Percentiles rank a stretch among this genome's conserved stretches.
phyloP scores from a whole-genome alignment of 208 protist genomes.

The Phytomonas sp. region DNA sequence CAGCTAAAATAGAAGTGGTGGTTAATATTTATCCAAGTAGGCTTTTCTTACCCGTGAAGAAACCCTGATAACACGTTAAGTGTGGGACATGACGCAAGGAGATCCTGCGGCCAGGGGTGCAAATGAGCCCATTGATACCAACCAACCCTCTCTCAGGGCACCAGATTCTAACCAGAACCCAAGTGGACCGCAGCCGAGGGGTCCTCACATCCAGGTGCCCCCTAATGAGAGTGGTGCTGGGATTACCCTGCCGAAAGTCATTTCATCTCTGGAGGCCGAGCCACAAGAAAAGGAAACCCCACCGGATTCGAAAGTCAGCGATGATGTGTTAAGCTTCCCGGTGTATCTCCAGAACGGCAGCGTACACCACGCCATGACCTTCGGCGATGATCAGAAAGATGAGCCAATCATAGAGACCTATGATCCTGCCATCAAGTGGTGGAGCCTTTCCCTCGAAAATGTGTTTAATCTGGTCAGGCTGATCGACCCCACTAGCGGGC shows the following conservation, averaged over 20 bases:
- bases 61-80: not conserved
- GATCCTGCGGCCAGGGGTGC: not conserved
- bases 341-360: not conserved
- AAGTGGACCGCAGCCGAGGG: not conserved
- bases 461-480: slow-evolving; percentile 72
- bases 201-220: not conserved
- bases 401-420: slow-evolving; percentile 52
- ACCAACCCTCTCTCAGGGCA: not conserved
- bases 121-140: not conserved
- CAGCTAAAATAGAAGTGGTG: not conserved
- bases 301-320: not conserved
- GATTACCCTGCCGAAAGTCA: not conserved
- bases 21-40: not conserved
- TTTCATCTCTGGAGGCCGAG: not conserved
- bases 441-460: slow-evolving; percentile 52
- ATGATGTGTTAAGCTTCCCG: not conserved
- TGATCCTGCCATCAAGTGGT: slow-evolving; percentile 56
- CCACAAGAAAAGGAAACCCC: not conserved
- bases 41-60: not conserved
- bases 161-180: not conserved
- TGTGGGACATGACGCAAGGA: not conserved
- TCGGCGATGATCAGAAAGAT: slow-evolving; percentile 48
- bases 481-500: slow-evolving; percentile 36
- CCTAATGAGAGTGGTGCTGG: not conserved
- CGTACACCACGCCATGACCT: slow-evolving; percentile 24